Conservation (phyloP, 805 yeast genomes). For the Monosporozyma unispora region DNA sequence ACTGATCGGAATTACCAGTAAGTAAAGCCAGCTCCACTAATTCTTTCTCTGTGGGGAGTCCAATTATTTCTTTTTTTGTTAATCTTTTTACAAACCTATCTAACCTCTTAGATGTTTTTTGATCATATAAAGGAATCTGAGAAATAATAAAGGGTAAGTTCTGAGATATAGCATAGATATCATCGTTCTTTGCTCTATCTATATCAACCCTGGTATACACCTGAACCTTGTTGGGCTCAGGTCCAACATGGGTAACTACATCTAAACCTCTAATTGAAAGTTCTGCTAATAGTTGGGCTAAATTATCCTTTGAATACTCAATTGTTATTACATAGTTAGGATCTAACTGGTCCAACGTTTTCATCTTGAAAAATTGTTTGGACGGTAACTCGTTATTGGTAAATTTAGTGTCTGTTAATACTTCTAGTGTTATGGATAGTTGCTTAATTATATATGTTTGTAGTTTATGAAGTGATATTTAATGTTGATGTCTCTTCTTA, state of each 20-base stretch:
- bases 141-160: constrained; percentile 7
- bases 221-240: constrained; percentile 13
- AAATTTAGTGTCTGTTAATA: neutral
- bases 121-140: constrained; percentile 10
- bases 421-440: neutral
- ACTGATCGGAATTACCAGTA: constrained; percentile 33
- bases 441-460: neutral
- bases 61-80: neutral
- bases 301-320: constrained; percentile 18
- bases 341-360: constrained; percentile 17
- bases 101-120: constrained; percentile 4
- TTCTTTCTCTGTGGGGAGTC: constrained; percentile 19
- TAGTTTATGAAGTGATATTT: neutral
- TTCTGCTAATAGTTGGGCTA: constrained; percentile 18
- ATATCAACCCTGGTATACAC: constrained; percentile 18
- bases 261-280: constrained; percentile 19
- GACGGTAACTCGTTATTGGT: too few relatives aligned
- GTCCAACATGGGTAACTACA: constrained; percentile 21
- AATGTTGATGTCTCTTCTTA: neutral
- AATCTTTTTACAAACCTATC: neutral
- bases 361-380: neutral
- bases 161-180: constrained; percentile 4
- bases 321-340: constrained; percentile 24
- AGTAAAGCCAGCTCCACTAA: constrained; percentile 29
- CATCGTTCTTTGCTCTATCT: constrained; percentile 2